Evolutionary conservation across 2,329 filamentous ascomycete genomes (phyloP).

Genomic region (Periconia sp.): DNA sequence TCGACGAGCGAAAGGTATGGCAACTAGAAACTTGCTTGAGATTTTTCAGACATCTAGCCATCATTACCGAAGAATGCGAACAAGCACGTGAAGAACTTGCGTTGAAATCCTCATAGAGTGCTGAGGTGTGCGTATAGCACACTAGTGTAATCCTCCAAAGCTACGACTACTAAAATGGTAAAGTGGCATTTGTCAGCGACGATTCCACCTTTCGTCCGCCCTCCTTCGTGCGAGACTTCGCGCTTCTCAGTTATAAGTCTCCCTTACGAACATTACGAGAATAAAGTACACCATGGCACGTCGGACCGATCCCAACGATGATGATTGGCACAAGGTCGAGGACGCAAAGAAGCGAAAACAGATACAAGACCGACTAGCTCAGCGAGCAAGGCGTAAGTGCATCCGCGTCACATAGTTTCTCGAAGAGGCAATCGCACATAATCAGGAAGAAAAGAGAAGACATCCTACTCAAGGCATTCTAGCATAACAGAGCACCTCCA

Average conservation of each 20-base stretch:
- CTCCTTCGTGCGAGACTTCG: neutral
- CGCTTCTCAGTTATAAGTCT: neutral
- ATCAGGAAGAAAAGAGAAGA: no score
- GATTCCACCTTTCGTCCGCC: slow-evolving; percentile 1
- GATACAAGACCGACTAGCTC: slow-evolving; percentile 49
- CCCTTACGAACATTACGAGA: neutral
- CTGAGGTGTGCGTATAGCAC: no score
- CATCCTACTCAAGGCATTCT: slow-evolving; percentile 14
- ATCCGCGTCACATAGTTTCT: neutral
- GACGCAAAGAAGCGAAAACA: slow-evolving; percentile 48
- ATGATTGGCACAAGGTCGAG: slow-evolving; percentile 42
- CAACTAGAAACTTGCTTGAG: no score
- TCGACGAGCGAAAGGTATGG: no score
- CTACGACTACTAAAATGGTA: no score
- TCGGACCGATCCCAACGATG: slow-evolving; percentile 27
- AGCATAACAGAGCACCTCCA: slow-evolving; percentile 8
- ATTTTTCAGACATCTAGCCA: no score
- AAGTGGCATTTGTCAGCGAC: slow-evolving; percentile 8
- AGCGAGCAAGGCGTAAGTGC: slow-evolving; percentile 44
- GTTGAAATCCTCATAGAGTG: no score
- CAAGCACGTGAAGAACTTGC: no score
- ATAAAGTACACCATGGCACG: slow-evolving; percentile 20
- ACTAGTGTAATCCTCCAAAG: no score
- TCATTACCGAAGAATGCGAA: no score
- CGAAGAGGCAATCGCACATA: no score